A percentile compares a stretch with the other conserved stretches of the same genome.
phyloP scores from a whole-genome alignment of 2,329 filamentous ascomycete species.

The Didymella pinodella region DNA sequence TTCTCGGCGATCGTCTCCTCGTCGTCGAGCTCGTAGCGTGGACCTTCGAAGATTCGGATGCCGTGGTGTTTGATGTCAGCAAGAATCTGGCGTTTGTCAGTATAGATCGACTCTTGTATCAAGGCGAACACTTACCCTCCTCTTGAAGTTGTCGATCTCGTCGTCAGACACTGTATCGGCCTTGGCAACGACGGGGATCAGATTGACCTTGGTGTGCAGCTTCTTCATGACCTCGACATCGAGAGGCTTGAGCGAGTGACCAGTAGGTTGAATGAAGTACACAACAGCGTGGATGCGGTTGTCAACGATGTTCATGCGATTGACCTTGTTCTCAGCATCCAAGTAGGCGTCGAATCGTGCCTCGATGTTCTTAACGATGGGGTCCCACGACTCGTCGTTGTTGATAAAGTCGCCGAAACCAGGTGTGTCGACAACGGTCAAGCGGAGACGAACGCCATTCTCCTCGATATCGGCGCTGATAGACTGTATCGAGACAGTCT shows the following conservation, averaged over 20 bases:
- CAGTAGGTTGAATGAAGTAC: constrained; percentile 99
- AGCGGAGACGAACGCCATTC: constrained; percentile 92
- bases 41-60: constrained; percentile 99
- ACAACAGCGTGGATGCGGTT: constrained; percentile 99
- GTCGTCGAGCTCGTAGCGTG: constrained; percentile 97
- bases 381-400: constrained; percentile 99
- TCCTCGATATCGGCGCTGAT: constrained; percentile 81
- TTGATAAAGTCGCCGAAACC: constrained; percentile 99
- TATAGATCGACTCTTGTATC: not conserved
- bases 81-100: constrained; percentile 73
- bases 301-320: constrained; percentile 99
- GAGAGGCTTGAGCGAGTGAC: constrained; percentile 96
- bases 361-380: constrained; percentile 99
- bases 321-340: constrained; percentile 99
- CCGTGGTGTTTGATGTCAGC: constrained; percentile 96
- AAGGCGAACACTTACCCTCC: constrained; percentile 73
- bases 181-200: constrained; percentile 99
- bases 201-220: constrained; percentile 99
- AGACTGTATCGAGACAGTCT: constrained; percentile 67
- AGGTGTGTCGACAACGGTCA: constrained; percentile 97
- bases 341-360: constrained; percentile 98
- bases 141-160: constrained; percentile 93
- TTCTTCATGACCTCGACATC: constrained; percentile 99
- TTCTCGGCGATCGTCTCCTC: constrained; percentile 99
- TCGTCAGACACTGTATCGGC: constrained; percentile 97